Evolutionary conservation across 768 basidiomycete genomes (phyloP).

Genomic region (Polyporus arcularius): DNA sequence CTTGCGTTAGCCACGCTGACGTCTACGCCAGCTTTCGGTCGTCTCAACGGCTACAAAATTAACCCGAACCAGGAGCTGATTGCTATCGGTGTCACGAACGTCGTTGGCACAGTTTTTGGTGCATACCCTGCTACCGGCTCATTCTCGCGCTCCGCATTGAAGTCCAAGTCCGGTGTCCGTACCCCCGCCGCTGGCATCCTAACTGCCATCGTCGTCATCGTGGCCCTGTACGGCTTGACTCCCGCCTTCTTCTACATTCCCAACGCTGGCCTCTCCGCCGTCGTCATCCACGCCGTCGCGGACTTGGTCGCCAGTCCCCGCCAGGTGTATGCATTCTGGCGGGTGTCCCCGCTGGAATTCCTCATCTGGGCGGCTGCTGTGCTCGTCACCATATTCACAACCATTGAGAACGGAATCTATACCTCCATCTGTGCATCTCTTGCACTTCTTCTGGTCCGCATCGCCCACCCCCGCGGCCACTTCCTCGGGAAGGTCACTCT

Average conservation of each 20-base stretch:
- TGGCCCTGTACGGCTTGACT: constrained; percentile 93
- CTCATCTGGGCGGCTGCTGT: constrained; percentile 87
- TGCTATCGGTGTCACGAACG: constrained; percentile 97
- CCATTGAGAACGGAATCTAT: constrained; percentile 92
- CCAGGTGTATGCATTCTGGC: constrained; percentile 90
- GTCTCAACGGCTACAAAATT: constrained; percentile 93
- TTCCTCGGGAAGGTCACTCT: constrained; percentile 89
- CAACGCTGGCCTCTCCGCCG: constrained; percentile 78
- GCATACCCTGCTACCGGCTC: constrained; percentile 98
- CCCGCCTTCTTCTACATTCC: constrained; percentile 93
- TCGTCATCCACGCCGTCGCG: constrained; percentile 93
- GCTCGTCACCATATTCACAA: constrained; percentile 87
- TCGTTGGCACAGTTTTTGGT: constrained; percentile 82
- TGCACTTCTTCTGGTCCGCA: constrained; percentile 77
- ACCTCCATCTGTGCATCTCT: constrained; percentile 80
- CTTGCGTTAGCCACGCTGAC: neutral
- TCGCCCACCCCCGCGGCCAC: constrained; percentile 85
- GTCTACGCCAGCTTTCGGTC: constrained; percentile 72
- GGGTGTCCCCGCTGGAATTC: constrained; percentile 90
- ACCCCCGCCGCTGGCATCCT: constrained; percentile 89
- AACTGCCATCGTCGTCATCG: constrained; percentile 85
- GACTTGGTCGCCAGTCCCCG: constrained; percentile 85
- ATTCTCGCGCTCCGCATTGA: constrained; percentile 96
- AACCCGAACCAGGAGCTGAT: constrained; percentile 94
- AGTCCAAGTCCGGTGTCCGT: constrained; percentile 95